phyloP scores from a whole-genome alignment of 1,139 yeast species.

The Suhomyces panamericanus region DNA sequence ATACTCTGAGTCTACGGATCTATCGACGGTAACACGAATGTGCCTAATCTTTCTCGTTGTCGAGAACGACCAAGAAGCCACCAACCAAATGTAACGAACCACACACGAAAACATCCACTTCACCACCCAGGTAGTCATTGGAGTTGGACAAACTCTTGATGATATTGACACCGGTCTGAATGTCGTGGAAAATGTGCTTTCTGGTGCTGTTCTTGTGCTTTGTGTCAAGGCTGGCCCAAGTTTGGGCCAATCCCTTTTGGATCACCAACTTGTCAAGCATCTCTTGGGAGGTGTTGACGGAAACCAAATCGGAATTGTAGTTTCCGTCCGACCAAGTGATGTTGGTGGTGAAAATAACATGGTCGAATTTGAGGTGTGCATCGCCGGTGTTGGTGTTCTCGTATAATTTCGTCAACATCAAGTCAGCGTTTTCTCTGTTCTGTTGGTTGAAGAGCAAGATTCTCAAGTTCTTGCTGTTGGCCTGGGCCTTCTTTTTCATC shows the following conservation, averaged over 20 bases:
- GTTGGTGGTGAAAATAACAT: constrained; percentile 85
- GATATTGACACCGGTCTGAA: constrained; percentile 70
- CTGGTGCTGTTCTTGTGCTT: constrained; percentile 28
- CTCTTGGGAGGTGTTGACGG: constrained; percentile 77
- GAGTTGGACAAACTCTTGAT: constrained; percentile 44
- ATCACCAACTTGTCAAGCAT: constrained; percentile 71
- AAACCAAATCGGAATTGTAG: constrained; percentile 80
- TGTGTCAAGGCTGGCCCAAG: constrained; percentile 63
- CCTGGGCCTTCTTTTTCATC: constrained; percentile 8
- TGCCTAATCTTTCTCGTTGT: constrained; percentile 39
- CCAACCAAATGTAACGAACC: constrained; percentile 96
- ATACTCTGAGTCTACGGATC: background rate
- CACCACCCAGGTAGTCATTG: constrained; percentile 22
- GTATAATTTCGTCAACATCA: constrained; percentile 57
- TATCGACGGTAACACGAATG: too few species aligned
- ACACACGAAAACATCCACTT: constrained; percentile 79
- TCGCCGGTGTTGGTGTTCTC: constrained; percentile 29
- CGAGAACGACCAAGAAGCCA: constrained; percentile 84
- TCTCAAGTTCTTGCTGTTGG: constrained; percentile 21
- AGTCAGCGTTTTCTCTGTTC: constrained; percentile 75
- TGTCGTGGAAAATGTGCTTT: constrained; percentile 64
- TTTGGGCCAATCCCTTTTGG: constrained; percentile 71
- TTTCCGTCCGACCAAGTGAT: constrained; percentile 84
- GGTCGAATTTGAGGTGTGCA: constrained; percentile 53
- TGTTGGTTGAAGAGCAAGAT: constrained; percentile 90